Base-by-base conservation (phyloP, 2,329 filamentous ascomycete species). In the Emericellopsis cladophorae region DNA sequence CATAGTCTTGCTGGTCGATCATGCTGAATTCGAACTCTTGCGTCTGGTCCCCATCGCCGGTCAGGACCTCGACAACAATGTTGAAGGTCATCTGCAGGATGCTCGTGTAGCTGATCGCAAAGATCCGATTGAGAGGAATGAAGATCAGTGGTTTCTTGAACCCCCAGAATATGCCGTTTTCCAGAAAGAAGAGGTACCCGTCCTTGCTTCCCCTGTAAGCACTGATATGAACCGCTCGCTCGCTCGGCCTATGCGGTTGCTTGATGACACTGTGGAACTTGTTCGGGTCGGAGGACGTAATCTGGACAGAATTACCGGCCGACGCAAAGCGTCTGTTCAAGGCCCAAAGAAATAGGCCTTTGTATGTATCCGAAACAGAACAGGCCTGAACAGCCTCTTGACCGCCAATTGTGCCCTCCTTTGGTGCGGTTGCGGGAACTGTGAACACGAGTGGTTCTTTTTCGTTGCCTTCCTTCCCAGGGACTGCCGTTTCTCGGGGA, bases 101-200 rank as follows among this genome's bases (percentile, higher is more conserved):
- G 44, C 65, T 81, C 5, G 77, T 81, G 54, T 81, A 83, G 50
- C 75, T 80, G n/a, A 81, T 65, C 2, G 76, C 75, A 0, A 66
- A 64, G 39, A 83, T 76, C 11, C 70, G 66, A 40, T 73, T 68
- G 15, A 81, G 66, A 5, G 77, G 75, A 5, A 83, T 63, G 49
- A 81, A 82, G 18, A 80, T 59, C 2, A 83, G 55, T 1, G 79
- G 79, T 56, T 83, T 84, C 58, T 81, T 82, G 64, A 79, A 84
- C 1, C 68, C 78, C 76, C 78, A 84, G 7, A 84, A 54, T 41
- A 84, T 81, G 12, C 79, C 79, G 22, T 67, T 76, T 26, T 76
- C 70, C 14, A 84, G 60, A 52, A 83, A 81, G 52, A 81, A 83
- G 1, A 83, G 61, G 47, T 71, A 81, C 0, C 79, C 79, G 44